Evolutionary conservation across 2,329 filamentous ascomycete genomes (phyloP).

Genomic region (Nothophaeocryptopus gaeumannii): DNA sequence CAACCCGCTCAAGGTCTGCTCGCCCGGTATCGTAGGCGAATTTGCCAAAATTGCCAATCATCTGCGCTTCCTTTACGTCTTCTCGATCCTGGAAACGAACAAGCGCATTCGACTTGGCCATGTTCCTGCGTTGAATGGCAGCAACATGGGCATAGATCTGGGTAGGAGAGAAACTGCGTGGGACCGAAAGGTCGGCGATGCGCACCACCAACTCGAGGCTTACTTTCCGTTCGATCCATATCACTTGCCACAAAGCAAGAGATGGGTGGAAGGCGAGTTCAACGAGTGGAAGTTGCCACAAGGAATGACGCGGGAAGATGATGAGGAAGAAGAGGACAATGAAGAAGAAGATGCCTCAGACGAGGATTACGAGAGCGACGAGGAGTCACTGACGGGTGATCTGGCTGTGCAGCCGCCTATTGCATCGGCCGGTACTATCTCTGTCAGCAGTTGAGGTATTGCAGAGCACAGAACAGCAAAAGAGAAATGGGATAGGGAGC

Average conservation of each 20-base stretch:
- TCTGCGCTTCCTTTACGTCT: conserved; percentile 85
- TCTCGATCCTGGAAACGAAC: conserved; percentile 83
- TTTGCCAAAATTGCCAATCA: conserved; percentile 86
- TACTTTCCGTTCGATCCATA: conserved; percentile 99
- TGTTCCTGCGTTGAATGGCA: conserved; percentile 51
- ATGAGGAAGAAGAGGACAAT: conserved; percentile 48
- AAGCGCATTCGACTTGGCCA: conserved; percentile 80
- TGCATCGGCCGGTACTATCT: conserved; percentile 10
- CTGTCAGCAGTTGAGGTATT: conserved; percentile 17
- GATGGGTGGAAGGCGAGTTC: conserved; percentile 84
- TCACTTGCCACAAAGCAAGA: conserved; percentile 78
- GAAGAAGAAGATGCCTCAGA: conserved; percentile 45
- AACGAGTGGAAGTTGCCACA: conserved; percentile 74
- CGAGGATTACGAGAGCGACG: conserved; percentile 34
- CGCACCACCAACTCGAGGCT: conserved; percentile 80
- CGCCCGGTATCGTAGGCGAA: conserved; percentile 82
- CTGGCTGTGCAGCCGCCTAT: conserved; percentile 17
- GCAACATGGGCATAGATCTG: conserved; percentile 50
- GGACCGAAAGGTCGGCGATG: conserved; percentile 62
- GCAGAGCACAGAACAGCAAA: conserved; percentile 14
- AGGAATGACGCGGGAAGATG: conserved; percentile 56
- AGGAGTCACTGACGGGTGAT: conserved; percentile 26
- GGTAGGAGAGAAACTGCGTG: conserved; percentile 56
- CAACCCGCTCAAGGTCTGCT: conserved; percentile 93
- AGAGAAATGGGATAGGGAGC: conserved; percentile 16